Evolutionary conservation across 371 early-diverging fungal genomes (phyloP).

Genomic region (Mortierella sp.): DNA sequence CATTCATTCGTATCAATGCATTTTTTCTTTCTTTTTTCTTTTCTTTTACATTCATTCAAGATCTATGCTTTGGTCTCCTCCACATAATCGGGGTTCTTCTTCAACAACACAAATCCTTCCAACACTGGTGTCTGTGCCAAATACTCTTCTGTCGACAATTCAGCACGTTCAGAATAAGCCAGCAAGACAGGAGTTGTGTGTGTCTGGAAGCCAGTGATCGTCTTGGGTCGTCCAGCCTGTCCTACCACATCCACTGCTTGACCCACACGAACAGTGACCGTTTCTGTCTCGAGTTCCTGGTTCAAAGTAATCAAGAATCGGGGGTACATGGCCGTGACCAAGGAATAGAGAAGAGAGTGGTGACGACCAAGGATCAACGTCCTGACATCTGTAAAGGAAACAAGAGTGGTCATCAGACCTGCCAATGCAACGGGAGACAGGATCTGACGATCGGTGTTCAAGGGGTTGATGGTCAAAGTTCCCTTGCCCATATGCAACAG

Average conservation of each 20-base stretch:
- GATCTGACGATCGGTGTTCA: conserved; percentile 90
- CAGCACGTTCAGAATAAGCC: conserved; percentile 96
- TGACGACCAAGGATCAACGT: conserved; percentile 85
- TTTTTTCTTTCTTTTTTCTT: neutral
- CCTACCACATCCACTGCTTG: conserved; percentile 99
- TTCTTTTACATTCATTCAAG: neutral
- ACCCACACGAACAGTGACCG: conserved; percentile 96
- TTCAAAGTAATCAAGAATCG: conserved; percentile 97
- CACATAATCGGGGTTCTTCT: conserved; percentile 91
- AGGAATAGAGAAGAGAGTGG: conserved; percentile 94
- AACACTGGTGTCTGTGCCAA: conserved; percentile 82
- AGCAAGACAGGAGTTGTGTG: conserved; percentile 98
- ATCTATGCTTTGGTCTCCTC: conserved; percentile 74
- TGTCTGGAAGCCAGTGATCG: conserved; percentile 98
- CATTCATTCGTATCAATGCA: neutral
- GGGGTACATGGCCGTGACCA: conserved; percentile 95
- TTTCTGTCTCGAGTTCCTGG: conserved; percentile 80
- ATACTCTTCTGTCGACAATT: conserved; percentile 97
- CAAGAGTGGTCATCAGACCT: conserved; percentile 85
- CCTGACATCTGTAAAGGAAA: conserved; percentile 93
- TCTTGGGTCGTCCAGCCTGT: conserved; percentile 98
- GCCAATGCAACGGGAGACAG: conserved; percentile 93
- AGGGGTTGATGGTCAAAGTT: conserved; percentile 95
- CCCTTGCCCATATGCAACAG: conserved; percentile 99
- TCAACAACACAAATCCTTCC: conserved; percentile 95